Percentiles rank a stretch among this genome's conserved stretches.
phyloP scores from a whole-genome alignment of 805 yeast species.

The Wickerhamiella spandovensis region DNA sequence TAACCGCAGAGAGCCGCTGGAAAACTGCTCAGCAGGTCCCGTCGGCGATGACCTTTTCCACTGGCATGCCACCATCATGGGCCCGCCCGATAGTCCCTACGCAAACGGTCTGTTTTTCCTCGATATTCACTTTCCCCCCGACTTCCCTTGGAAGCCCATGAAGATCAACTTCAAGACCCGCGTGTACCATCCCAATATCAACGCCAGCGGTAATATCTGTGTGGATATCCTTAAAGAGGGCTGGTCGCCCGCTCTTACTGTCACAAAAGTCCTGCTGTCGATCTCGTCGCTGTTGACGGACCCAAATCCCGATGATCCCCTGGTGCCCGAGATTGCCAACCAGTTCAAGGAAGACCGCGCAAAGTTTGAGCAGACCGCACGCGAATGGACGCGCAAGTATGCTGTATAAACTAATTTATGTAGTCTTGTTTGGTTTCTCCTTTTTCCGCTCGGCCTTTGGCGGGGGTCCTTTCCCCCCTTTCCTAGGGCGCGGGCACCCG shows the following conservation, averaged over 20 bases:
- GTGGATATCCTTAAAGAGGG: constrained; percentile 93
- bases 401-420: constrained; percentile 46
- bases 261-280: constrained; percentile 86
- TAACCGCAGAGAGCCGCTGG: constrained; percentile 79
- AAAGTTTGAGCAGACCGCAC: constrained; percentile 91
- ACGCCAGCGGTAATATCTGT: constrained; percentile 91
- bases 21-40: constrained; percentile 98
- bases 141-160: constrained; percentile 98
- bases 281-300: constrained; percentile 93
- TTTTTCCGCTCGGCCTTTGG: no score
- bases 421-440: neutral
- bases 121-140: constrained; percentile 95
- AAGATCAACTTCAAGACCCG: constrained; percentile 85
- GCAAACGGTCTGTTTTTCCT: constrained; percentile 92
- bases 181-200: constrained; percentile 95
- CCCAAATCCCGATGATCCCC: constrained; percentile 98
- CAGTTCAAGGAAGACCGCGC: constrained; percentile 87
- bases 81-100: constrained; percentile 85
- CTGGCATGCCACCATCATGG: constrained; percentile 99
- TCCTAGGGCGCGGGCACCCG: no score
- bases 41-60: constrained; percentile 95
- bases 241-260: constrained; percentile 98
- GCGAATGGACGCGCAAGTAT: constrained; percentile 97
- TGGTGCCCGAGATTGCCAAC: constrained; percentile 97
- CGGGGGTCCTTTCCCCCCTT: no score